Conservation (phyloP, 441 rosid genomes). For the Gossypium davidsonii region DNA sequence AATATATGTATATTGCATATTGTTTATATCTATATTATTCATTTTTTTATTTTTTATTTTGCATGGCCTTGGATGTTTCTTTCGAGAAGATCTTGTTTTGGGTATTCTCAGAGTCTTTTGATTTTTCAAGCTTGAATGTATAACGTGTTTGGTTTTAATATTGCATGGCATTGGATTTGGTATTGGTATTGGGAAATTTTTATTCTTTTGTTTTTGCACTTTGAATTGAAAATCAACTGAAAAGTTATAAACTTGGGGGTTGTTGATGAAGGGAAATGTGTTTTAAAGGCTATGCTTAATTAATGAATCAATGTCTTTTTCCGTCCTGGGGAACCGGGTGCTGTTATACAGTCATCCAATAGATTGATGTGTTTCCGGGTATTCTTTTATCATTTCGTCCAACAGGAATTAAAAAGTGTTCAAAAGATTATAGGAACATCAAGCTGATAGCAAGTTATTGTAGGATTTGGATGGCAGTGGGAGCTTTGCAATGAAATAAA, state of each 20-base stretch:
- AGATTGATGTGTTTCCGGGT: background rate
- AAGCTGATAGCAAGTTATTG: slow-evolving; percentile 2
- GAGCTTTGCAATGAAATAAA: background rate
- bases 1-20: background rate
- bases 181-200: background rate
- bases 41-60: background rate
- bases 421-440: background rate
- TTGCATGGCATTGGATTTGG: slow-evolving; percentile 5
- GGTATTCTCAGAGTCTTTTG: background rate
- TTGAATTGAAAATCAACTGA: background rate
- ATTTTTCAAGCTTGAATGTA: slow-evolving; percentile 1
- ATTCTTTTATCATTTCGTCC: too few species aligned
- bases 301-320: background rate
- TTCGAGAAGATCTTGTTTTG: slow-evolving; percentile 12
- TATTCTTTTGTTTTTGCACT: background rate
- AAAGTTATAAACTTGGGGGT: background rate
- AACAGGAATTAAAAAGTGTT: background rate
- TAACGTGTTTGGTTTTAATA: background rate
- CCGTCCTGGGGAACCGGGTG: background rate
- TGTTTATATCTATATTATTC: background rate
- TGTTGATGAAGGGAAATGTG: background rate
- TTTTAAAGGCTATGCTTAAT: background rate
- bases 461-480: slow-evolving; percentile 4
- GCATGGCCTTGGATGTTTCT: background rate
- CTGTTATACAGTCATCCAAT: background rate